Evolutionary conservation across 108 stramenopile genomes (phyloP).

Genomic region (Nannochloropsis gaditana): DNA sequence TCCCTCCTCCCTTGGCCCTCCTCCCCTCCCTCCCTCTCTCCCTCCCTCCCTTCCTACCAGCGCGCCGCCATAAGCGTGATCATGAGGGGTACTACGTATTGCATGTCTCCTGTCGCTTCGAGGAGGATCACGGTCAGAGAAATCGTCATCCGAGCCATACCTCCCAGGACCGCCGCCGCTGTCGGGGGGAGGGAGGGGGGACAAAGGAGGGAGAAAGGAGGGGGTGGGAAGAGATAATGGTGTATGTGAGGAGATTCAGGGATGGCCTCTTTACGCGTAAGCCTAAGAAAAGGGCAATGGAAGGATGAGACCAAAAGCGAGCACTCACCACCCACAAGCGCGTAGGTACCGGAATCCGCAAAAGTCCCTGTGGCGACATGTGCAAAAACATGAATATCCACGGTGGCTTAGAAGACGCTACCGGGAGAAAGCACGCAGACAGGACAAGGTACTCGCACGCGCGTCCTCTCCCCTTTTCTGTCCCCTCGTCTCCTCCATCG

Average conservation of each 20-base stretch:
- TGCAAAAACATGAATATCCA: too few species aligned
- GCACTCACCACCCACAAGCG: constrained; percentile 70
- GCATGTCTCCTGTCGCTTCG: constrained; percentile 96
- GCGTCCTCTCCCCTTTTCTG: neutral
- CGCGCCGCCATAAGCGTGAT: constrained; percentile 89
- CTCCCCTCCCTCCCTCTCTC: neutral
- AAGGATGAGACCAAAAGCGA: too few species aligned
- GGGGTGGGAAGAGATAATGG: constrained; percentile 15
- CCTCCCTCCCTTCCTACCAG: constrained; percentile 27
- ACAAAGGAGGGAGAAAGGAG: neutral
- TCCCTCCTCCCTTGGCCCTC: neutral
- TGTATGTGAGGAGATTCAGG: neutral
- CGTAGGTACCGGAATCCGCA: constrained; percentile 93
- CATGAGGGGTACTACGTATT: constrained; percentile 97
- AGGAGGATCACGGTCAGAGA: constrained; percentile 90
- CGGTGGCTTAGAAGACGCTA: too few species aligned
- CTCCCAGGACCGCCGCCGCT: constrained; percentile 80
- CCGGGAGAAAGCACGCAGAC: too few species aligned
- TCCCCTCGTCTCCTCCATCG: neutral
- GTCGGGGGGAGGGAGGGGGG: neutral
- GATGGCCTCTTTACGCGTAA: too few species aligned
- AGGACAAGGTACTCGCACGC: neutral
- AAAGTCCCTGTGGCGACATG: constrained; percentile 73
- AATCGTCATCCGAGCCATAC: constrained; percentile 99
- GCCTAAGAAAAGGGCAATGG: too few species aligned